Evolutionary conservation across 2,329 filamentous ascomycete genomes (phyloP).

Genomic region (Penicillium corylophilum): DNA sequence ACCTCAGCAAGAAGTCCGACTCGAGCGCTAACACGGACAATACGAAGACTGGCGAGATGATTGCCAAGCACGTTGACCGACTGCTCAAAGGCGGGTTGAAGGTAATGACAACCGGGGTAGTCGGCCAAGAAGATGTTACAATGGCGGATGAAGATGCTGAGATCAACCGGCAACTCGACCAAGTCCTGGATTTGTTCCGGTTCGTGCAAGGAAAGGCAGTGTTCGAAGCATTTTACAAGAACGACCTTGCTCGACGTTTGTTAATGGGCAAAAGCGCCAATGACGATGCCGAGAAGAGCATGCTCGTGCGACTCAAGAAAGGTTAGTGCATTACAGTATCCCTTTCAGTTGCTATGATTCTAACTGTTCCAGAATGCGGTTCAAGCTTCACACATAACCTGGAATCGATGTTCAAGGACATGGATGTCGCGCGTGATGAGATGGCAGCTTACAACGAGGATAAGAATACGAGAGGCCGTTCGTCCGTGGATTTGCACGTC

Average conservation of each 20-base stretch:
- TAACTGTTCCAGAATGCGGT: constrained; percentile 68
- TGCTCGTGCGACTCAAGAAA: constrained; percentile 85
- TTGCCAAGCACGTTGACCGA: constrained; percentile 93
- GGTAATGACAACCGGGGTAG: constrained; percentile 53
- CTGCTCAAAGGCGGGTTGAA: constrained; percentile 85
- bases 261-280: constrained; percentile 91
- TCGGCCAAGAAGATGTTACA: constrained; percentile 44
- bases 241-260: constrained; percentile 83
- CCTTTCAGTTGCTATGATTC: background rate
- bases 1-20: constrained; percentile 72
- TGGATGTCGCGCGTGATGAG: constrained; percentile 88
- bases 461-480: constrained; percentile 59
- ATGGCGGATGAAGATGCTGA: constrained; percentile 87
- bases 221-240: constrained; percentile 99
- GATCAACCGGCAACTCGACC: constrained; percentile 86
- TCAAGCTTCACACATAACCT: constrained; percentile 94
- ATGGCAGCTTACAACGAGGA: constrained; percentile 81
- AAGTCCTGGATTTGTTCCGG: constrained; percentile 89
- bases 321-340: constrained; percentile 39
- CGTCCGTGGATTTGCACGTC: constrained; percentile 72
- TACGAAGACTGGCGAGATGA: constrained; percentile 96
- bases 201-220: constrained; percentile 97
- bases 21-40: constrained; percentile 77
- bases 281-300: constrained; percentile 91
- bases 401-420: constrained; percentile 99